Conservation (phyloP, 441 rosid species). For the Pelargonium myrrhifolium region DNA sequence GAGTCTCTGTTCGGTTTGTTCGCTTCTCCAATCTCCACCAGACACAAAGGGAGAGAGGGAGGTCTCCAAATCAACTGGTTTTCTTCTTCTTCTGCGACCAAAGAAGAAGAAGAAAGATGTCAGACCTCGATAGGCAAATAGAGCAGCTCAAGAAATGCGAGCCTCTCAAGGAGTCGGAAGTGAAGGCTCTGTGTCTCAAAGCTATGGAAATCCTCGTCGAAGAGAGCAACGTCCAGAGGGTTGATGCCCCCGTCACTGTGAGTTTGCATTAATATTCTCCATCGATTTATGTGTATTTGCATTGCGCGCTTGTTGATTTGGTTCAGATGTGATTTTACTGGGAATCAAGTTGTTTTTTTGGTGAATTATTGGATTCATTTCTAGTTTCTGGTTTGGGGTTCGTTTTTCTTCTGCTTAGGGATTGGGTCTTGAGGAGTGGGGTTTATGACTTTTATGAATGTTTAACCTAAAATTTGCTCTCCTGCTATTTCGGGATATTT, state of each 20-base stretch:
- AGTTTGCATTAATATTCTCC: conserved; percentile 3
- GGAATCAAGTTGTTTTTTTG: not conserved
- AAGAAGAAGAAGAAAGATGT: conserved; percentile 38
- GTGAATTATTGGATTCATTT: not conserved
- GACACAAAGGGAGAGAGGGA: not conserved
- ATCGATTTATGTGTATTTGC: not conserved
- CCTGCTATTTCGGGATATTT: not conserved
- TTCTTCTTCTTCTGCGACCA: not conserved
- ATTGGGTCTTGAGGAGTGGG: not conserved
- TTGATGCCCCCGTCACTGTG: conserved; percentile 92
- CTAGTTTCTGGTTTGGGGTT: conserved; percentile 9
- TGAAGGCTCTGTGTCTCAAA: conserved; percentile 88
- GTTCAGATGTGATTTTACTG: conserved; percentile 4
- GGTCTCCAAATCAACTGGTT: not conserved
- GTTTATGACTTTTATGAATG: not conserved
- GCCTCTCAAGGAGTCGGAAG: conserved; percentile 85
- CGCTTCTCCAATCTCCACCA: not conserved
- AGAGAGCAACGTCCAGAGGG: conserved; percentile 94
- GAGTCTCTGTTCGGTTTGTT: not conserved
- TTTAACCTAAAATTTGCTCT: not conserved
- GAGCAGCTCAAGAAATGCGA: conserved; percentile 93
- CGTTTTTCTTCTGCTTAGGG: not conserved
- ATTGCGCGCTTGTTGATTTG: not conserved
- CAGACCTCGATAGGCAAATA: conserved; percentile 85
- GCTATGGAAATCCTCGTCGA: conserved; percentile 93